Evolutionary conservation across 768 basidiomycete species (phyloP).

Genomic region (Pisolithus sp.): DNA sequence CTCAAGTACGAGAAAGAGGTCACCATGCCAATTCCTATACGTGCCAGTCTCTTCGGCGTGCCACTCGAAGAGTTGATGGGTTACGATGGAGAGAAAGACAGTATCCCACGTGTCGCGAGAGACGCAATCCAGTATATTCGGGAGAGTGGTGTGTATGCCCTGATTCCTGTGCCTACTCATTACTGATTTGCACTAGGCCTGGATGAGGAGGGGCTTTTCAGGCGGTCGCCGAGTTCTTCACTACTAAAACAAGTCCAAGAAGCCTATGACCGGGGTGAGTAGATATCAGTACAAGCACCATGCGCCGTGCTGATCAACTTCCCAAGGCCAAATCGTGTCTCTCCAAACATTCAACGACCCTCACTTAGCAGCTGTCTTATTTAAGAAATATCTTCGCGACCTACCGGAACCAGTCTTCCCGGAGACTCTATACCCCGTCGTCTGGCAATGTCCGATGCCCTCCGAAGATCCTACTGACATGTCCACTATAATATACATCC

Average conservation of each 20-base stretch:
- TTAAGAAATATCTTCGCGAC: slow-evolving; percentile 83
- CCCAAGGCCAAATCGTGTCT: slow-evolving; percentile 68
- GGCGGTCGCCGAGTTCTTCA: slow-evolving; percentile 70
- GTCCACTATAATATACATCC: slow-evolving; percentile 56
- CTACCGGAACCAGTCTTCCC: slow-evolving; percentile 75
- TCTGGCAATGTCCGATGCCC: slow-evolving; percentile 61
- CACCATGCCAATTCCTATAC: slow-evolving; percentile 51
- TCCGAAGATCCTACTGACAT: slow-evolving; percentile 50
- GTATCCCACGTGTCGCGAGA: slow-evolving; percentile 73
- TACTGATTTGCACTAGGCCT: slow-evolving; percentile 32
- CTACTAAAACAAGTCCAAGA: slow-evolving; percentile 70
- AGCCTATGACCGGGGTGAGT: slow-evolving; percentile 74
- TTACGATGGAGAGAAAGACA: slow-evolving; percentile 72
- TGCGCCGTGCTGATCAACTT: slow-evolving; percentile 1
- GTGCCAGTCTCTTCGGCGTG: slow-evolving; percentile 70
- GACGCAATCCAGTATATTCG: slow-evolving; percentile 70
- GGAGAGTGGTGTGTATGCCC: slow-evolving; percentile 36
- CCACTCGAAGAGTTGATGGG: slow-evolving; percentile 83
- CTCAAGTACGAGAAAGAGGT: slow-evolving; percentile 67
- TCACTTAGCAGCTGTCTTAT: slow-evolving; percentile 73
- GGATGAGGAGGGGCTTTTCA: slow-evolving; percentile 73
- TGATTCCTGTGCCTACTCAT: neutral
- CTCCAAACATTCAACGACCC: slow-evolving; percentile 71
- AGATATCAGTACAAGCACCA: neutral
- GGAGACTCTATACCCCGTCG: slow-evolving; percentile 56